Evolutionary conservation across 495 filamentous ascomycete species (phyloP).

Genomic region (Penicillium herquei): DNA sequence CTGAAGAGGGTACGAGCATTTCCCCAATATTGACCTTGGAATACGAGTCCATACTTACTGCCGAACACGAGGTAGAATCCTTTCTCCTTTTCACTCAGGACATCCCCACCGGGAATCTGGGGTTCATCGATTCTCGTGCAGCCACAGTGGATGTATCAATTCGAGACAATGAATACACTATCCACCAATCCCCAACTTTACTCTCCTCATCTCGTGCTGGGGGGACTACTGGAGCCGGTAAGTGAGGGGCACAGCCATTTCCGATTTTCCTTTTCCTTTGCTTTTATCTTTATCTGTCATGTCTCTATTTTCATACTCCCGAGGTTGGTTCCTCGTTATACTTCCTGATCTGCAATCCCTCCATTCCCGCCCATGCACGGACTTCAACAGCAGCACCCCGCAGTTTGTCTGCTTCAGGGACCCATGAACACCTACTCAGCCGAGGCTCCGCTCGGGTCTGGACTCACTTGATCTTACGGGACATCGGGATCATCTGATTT

Average conservation of each 20-base stretch:
- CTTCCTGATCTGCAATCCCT: background rate
- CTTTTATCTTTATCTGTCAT: background rate
- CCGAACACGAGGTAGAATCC: conserved; percentile 58
- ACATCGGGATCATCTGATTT: background rate
- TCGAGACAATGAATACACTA: conserved; percentile 65
- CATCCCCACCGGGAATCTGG: conserved; percentile 74
- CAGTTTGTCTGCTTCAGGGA: conserved; percentile 3
- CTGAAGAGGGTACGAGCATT: conserved; percentile 59
- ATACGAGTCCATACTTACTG: conserved; percentile 4
- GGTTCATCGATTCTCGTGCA: conserved; percentile 75
- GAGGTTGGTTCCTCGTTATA: too few relatives aligned
- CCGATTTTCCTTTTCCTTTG: background rate
- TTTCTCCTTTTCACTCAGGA: conserved; percentile 79
- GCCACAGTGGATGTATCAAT: conserved; percentile 65
- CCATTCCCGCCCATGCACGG: conserved; percentile 8
- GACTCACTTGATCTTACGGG: background rate
- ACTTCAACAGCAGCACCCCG: conserved; percentile 2
- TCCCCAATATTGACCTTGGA: background rate
- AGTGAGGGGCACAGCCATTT: conserved; percentile 11
- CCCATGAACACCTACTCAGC: background rate
- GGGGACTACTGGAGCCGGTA: conserved; percentile 91
- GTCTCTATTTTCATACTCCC: too few relatives aligned
- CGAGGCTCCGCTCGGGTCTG: conserved; percentile 9
- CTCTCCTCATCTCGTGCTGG: conserved; percentile 72
- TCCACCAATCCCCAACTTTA: conserved; percentile 82